phyloP scores from a whole-genome alignment of 306 rosid genomes.

The Argentina anserina region DNA sequence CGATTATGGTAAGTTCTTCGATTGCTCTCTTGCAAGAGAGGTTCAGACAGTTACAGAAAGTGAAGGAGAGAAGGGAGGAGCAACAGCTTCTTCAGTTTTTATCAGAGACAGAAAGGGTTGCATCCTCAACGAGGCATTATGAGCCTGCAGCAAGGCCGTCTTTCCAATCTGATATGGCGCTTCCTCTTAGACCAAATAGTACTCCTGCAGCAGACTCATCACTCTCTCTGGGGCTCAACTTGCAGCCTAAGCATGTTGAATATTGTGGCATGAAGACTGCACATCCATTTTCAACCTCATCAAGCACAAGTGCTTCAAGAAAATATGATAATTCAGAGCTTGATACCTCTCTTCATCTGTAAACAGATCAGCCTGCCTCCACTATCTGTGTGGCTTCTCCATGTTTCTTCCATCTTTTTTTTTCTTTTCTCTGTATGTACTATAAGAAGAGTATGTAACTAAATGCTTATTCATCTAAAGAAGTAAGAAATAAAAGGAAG shows the following conservation, averaged over 20 bases:
- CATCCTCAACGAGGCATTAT: constrained; percentile 24
- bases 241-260: constrained; percentile 35
- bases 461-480: constrained; percentile 13
- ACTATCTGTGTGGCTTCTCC: background rate
- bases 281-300: constrained; percentile 26
- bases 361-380: constrained; percentile 25
- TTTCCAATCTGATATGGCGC: constrained; percentile 28
- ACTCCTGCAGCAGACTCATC: constrained; percentile 37
- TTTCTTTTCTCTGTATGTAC: background rate
- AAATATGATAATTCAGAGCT: constrained; percentile 62
- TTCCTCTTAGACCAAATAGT: constrained; percentile 18
- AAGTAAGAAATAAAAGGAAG: constrained; percentile 13
- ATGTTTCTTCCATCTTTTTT: background rate
- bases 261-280: constrained; percentile 24
- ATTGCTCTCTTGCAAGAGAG: constrained; percentile 93
- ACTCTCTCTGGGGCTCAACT: constrained; percentile 60
- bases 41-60: constrained; percentile 88
- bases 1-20: constrained; percentile 62
- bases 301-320: constrained; percentile 41
- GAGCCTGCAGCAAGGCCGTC: constrained; percentile 27
- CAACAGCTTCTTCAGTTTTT: constrained; percentile 52
- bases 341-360: constrained; percentile 95
- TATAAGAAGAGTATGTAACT: constrained; percentile 6
- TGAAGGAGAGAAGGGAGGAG: constrained; percentile 81
- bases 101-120: constrained; percentile 29